Evolutionary conservation across 306 rosid genomes (phyloP), one percentile per base, ranked within the genome.

Genomic region (Casuarina equisetifolia): DNA sequence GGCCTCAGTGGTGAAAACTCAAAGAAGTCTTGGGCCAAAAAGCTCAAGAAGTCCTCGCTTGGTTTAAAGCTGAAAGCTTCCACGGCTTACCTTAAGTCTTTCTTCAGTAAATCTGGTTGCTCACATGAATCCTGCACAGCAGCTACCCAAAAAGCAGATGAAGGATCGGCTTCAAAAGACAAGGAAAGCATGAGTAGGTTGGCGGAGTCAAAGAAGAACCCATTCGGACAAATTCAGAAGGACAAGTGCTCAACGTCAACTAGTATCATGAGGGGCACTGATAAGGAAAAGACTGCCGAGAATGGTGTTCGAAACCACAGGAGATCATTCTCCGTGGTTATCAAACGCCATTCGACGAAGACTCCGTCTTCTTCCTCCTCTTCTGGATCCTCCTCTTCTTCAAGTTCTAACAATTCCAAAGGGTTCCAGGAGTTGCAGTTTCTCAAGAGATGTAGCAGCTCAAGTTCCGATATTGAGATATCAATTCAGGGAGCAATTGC

Each of bases 401-500:
- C 96, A 32, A 68, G 78, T 79, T 84, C 90, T 76, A 84, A 81
- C 49, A 78, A 74, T 64, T 77, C 89, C 50, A 78, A 79, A 72
- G 91, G 87, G 58, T 48, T 77, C 50, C 88, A 83, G 49, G 86
- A 82, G 42, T 77, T 43, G 19, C 84, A 89, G 73, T 74, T 83
- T 79, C 86, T 92, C 11, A 92, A 96, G 79, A 91, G 96, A 84
- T 88, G 97, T 54, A 88, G 86, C 76, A 92, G 99, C 80, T 64
- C 86, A 52, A 92, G 78, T 76, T 91, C 97, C 12, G 98, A 96
- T 83, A 86, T 85, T 51, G 99, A 92, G 82, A 91, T 73, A 64
- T 90, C 99, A 49, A 91, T 96, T 54, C 98, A 96, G 69, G 99
- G 99, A 85, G 99, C 99, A 54, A 96, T 96, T 76, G 97, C 97